Evolutionary conservation across 257 asterid species (phyloP).

Genomic region (Solanum lycopersicoides): DNA sequence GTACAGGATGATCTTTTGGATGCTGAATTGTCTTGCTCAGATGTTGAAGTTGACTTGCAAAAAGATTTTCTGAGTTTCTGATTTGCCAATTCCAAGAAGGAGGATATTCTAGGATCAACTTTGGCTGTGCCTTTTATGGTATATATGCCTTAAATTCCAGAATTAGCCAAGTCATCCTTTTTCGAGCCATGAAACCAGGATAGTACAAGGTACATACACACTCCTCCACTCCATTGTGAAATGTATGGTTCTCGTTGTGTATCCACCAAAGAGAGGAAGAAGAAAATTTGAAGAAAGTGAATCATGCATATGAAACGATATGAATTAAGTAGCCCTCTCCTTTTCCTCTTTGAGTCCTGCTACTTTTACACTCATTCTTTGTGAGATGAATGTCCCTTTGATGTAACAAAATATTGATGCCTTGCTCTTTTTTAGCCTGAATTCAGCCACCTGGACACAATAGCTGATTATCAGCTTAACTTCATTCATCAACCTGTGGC

Average conservation of each 20-base stretch:
- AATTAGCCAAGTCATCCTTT: conserved; percentile 18
- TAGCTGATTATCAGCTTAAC: background rate
- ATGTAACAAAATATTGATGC: background rate
- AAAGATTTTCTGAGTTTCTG: conserved; percentile 14
- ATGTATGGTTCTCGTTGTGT: conserved; percentile 22
- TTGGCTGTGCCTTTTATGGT: background rate
- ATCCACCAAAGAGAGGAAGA: conserved; percentile 19
- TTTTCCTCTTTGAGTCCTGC: background rate
- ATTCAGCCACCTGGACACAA: background rate
- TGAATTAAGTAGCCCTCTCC: background rate
- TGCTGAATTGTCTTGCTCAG: background rate
- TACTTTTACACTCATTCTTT: background rate
- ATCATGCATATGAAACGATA: background rate
- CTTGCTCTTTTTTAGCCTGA: background rate
- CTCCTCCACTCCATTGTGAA: conserved; percentile 33
- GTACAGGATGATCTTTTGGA: background rate
- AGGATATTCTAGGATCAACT: conserved; percentile 26
- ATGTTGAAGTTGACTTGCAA: background rate
- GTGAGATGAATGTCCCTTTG: background rate
- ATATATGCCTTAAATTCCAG: conserved; percentile 27
- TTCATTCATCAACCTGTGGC: background rate
- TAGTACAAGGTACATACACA: conserved; percentile 28
- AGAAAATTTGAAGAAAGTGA: background rate
- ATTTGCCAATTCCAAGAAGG: conserved; percentile 24
- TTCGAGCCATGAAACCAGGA: conserved; percentile 49